A percentile compares a stretch with the other conserved stretches of the same genome.
Evolutionary conservation across 306 rosid species (phyloP).

Genomic region (Lupinus albus): DNA sequence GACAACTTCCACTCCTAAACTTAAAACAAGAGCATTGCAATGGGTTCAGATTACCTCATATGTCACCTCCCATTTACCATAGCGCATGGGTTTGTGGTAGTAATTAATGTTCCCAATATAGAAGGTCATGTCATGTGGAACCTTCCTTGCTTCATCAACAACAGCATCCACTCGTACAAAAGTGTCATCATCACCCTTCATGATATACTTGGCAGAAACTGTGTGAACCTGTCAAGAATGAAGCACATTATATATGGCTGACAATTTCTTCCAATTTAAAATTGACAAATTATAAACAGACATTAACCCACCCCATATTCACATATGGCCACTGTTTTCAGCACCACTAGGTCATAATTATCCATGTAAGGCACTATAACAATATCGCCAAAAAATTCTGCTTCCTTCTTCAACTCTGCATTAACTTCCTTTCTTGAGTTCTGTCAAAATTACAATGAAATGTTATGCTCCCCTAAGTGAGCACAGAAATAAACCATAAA

Average conservation of each 20-base stretch:
- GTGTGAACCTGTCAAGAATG: constrained; percentile 61
- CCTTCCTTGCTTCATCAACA: constrained; percentile 59
- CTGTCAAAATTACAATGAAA: constrained; percentile 55
- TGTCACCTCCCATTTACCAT: constrained; percentile 94
- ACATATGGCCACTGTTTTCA: constrained; percentile 90
- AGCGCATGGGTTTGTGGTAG: constrained; percentile 77
- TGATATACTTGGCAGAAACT: constrained; percentile 69
- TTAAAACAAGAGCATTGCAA: constrained; percentile 8
- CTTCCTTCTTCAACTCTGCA: constrained; percentile 76
- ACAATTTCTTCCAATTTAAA: neutral
- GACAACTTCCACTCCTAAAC: neutral
- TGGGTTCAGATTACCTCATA: constrained; percentile 58
- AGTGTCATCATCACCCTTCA: constrained; percentile 96
- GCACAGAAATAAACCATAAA: neutral
- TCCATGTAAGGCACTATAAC: constrained; percentile 89
- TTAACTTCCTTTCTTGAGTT: constrained; percentile 73
- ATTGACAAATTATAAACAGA: constrained; percentile 5
- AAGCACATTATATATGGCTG: neutral
- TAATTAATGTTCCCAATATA: constrained; percentile 86
- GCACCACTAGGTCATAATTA: constrained; percentile 82
- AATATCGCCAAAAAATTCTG: constrained; percentile 86
- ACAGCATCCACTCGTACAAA: constrained; percentile 79
- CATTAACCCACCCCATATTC: constrained; percentile 83
- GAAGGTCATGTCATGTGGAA: constrained; percentile 56
- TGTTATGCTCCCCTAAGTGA: constrained; percentile 28